phyloP scores from a whole-genome alignment of 1,139 yeast species.

The Yamadazyma friedrichii region DNA sequence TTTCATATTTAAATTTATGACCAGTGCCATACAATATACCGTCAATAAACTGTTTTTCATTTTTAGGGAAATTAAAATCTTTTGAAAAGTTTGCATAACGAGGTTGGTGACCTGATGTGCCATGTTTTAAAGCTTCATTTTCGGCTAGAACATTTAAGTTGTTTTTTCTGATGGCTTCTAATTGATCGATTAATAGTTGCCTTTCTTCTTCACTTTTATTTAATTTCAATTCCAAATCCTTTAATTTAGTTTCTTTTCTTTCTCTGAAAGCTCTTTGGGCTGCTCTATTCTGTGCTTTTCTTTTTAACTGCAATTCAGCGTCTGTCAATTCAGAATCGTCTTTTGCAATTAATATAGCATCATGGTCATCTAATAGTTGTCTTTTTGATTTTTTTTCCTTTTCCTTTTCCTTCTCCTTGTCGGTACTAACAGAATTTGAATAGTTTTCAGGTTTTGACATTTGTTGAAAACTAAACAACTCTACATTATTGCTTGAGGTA shows the following conservation, averaged over 20 bases:
- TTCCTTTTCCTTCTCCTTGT: neutral
- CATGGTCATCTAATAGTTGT: conserved; percentile 35
- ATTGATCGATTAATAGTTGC: conserved; percentile 30
- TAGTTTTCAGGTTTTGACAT: neutral
- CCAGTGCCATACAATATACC: conserved; percentile 26
- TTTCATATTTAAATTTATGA: conserved; percentile 19
- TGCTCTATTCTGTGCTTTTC: conserved; percentile 83
- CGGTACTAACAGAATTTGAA: neutral
- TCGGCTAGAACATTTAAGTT: conserved; percentile 57
- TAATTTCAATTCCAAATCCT: conserved; percentile 64
- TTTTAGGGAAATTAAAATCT: conserved; percentile 36
- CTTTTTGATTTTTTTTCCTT: conserved; percentile 19
- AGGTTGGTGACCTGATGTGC: neutral
- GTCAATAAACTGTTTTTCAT: conserved; percentile 35
- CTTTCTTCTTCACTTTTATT: conserved; percentile 61
- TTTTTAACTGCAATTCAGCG: conserved; percentile 50
- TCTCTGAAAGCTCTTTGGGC: conserved; percentile 90
- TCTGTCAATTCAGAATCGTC: conserved; percentile 46
- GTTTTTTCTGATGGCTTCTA: conserved; percentile 51
- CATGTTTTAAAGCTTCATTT: conserved; percentile 45
- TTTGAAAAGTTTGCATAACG: neutral
- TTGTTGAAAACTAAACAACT: neutral
- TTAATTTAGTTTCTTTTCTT: conserved; percentile 72
- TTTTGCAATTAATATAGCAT: conserved; percentile 35
- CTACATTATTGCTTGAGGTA: neutral